These are phyloP conservation scores for Chytriomyces confervae DNA, from an alignment of 192 early-diverging fungal genomes.

Conservation along the genomic window DNA sequence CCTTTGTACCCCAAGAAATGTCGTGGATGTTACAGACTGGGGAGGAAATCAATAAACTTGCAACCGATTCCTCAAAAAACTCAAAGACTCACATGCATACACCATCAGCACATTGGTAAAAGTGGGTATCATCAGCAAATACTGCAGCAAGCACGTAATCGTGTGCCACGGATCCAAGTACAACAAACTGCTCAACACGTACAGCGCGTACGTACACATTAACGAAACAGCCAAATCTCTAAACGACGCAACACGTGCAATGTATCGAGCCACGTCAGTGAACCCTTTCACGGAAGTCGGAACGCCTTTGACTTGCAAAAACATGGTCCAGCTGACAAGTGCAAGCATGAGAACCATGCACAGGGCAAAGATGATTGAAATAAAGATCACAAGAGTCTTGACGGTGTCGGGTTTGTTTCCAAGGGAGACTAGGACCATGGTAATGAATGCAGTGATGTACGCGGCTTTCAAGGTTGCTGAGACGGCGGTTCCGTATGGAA, in stretches of 20 bases:
- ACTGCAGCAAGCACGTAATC: conserved; percentile 53
- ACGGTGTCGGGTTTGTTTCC: conserved; percentile 16
- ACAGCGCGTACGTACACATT: conserved; percentile 56
- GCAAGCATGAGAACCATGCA: conserved; percentile 56
- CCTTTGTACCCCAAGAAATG: conserved; percentile 73
- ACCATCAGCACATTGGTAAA: conserved; percentile 60
- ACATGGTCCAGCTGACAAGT: conserved; percentile 44
- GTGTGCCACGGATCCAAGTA: conserved; percentile 63
- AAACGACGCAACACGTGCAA: conserved; percentile 45
- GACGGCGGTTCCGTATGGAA: conserved; percentile 25
- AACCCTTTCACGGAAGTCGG: conserved; percentile 23
- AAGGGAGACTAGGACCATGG: neutral
- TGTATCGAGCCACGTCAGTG: conserved; percentile 9
- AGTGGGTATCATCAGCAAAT: conserved; percentile 55
- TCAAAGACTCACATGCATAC: conserved; percentile 50
- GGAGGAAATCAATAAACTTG: neutral
- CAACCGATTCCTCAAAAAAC: neutral
- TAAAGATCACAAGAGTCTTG: conserved; percentile 51
- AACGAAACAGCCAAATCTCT: conserved; percentile 52
- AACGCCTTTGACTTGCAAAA: conserved; percentile 20
- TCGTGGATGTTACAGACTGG: conserved; percentile 61
- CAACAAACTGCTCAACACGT: conserved; percentile 50
- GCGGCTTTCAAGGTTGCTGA: conserved; percentile 23
- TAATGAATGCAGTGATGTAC: conserved; percentile 37
- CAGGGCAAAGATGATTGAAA: conserved; percentile 51